Evolutionary conservation across 768 basidiomycete genomes (phyloP), one percentile per base, ranked within the genome.

Genomic region (Polyporus arcularius): DNA sequence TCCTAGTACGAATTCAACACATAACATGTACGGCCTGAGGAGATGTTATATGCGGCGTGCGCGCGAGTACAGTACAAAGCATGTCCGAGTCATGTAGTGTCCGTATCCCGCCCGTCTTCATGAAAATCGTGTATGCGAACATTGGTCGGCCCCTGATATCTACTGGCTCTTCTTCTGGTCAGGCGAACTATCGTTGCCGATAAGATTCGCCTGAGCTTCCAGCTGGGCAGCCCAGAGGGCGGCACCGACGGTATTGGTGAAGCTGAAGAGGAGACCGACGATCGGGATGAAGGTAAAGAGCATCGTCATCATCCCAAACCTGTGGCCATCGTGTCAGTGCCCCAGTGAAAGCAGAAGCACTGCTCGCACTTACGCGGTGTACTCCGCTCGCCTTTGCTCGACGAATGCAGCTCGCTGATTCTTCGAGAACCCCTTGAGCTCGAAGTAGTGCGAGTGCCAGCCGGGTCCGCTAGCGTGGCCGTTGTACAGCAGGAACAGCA

Each of bases 171-270:
- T 55, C 21, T 55, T 41, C 39, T 38, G 39, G 7, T 40, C 21
- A 30, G 53, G 10, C 8, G 28, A 6, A 30, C 42, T 48, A 48
- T 59, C 52, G 28, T 30, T 39, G 53, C 68, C 67, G 53, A 71
- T 66, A 55, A 70, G 53, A 40, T 70, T 70, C 26, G 55, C 54
- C n/a, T 62, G 50, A 7, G 70, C 71, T 72, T 91, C 88, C n/a
- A 89, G 55, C 48, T 86, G 80, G 30, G 82, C 80, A 0, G 87
- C 88, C 87, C 87, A 91, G 8, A 91, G 73, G 10, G 89, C 89
- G 1, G 87, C 88, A 26, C 89, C 89, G 26, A 88, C 83, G 1
- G 84, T 80, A 21, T 82, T 84, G 0, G 86, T 86, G 69, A 88
- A 81, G 43, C 74, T 79, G 71, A 88, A 87, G 31, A 86, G 68